Conservation (phyloP, 1,284 basidiomycete genomes). For the Leccinum pachyderme region DNA sequence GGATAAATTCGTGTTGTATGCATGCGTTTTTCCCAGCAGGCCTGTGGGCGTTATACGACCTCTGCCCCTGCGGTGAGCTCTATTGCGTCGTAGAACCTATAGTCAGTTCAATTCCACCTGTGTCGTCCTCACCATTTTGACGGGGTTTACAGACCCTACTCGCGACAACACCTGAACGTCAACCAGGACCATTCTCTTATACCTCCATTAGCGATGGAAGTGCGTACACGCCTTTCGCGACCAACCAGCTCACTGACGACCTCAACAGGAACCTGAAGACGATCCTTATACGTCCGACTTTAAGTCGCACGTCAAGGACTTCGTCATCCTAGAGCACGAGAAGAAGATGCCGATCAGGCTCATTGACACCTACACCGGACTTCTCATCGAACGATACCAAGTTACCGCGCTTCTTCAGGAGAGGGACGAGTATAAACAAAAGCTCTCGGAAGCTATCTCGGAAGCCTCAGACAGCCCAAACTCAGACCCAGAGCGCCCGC, state of each 20-base stretch:
- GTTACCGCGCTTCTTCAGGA: conserved; percentile 15
- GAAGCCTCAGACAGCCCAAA: conserved; percentile 8
- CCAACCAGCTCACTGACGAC: background rate
- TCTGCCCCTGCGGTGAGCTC: background rate
- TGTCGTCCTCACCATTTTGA: background rate
- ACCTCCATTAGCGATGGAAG: conserved; percentile 1
- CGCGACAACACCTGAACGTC: background rate
- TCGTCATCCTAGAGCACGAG: conserved; percentile 16
- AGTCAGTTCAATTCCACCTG: background rate
- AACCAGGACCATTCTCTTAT: background rate
- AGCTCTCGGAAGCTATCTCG: conserved; percentile 5
- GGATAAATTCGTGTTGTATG: background rate
- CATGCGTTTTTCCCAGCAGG: background rate
- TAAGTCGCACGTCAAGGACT: conserved; percentile 9
- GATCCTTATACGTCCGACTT: conserved; percentile 7
- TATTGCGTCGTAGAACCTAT: background rate
- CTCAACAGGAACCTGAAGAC: background rate
- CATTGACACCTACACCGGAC: conserved; percentile 25
- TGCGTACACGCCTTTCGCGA: background rate
- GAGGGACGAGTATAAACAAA: conserved; percentile 13
- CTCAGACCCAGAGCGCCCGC: conserved; percentile 2
- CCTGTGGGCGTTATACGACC: background rate
- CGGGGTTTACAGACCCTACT: background rate
- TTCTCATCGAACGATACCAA: conserved; percentile 19
- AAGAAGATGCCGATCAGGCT: conserved; percentile 26